A percentile compares a stretch with the other conserved stretches of the same genome.
Evolutionary conservation across 2,329 filamentous ascomycete genomes (phyloP).

Genomic region (Calonectria leucothoes): DNA sequence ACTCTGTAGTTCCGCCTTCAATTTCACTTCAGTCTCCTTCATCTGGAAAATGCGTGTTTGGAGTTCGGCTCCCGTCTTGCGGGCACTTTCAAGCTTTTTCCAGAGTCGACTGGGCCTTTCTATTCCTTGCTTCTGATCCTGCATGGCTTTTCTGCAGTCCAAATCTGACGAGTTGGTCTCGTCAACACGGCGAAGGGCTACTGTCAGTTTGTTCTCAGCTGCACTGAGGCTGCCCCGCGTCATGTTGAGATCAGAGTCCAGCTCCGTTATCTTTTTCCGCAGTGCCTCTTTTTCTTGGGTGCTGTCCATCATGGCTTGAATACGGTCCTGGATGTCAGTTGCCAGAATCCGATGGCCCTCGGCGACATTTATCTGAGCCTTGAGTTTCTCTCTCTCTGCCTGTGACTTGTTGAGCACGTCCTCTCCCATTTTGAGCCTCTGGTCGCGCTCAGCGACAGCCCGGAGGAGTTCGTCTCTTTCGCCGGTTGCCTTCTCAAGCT

Average conservation of each 20-base stretch:
- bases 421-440: not conserved
- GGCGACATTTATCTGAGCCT: not conserved
- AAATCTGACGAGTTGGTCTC: not conserved
- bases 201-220: not conserved
- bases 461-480: not conserved
- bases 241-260: not conserved
- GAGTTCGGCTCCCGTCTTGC: not conserved
- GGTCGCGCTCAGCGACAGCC: not conserved
- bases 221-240: not conserved
- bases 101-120: not conserved
- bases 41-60: not conserved
- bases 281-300: not conserved
- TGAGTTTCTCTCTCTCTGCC: not conserved
- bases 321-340: not conserved
- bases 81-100: not conserved
- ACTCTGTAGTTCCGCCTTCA: no score
- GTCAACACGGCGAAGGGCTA: not conserved
- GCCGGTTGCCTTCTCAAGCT: not conserved
- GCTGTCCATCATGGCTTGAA: not conserved
- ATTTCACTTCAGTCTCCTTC: no score
- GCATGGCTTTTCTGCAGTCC: not conserved
- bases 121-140: not conserved
- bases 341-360: not conserved
- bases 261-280: no score
- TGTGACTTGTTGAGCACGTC: not conserved